Evolutionary conservation across 208 protist genomes (phyloP).

Genomic region (Naegleria gruberi): DNA sequence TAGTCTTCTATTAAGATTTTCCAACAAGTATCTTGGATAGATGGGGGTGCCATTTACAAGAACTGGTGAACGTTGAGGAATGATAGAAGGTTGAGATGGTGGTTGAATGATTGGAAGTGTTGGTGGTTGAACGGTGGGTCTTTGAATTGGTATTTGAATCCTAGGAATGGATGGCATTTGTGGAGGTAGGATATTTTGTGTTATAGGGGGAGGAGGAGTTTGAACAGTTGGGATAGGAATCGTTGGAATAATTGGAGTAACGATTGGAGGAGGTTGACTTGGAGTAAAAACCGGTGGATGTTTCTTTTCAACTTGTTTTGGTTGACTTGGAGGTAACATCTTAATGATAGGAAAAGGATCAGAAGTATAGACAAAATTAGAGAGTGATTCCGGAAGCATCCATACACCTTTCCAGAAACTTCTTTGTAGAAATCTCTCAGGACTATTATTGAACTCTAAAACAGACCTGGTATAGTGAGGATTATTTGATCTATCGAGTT

Average conservation of each 20-base stretch:
- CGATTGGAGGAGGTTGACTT: not conserved
- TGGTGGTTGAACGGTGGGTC: not conserved
- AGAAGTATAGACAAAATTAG: not conserved
- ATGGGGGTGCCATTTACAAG: not conserved
- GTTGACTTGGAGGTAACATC: not conserved
- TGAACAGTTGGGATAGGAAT: not conserved
- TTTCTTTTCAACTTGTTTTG: not conserved
- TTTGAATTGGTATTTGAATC: not conserved
- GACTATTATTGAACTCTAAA: not conserved
- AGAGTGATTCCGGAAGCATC: not conserved
- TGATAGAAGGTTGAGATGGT: not conserved
- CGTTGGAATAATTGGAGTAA: constrained; percentile 4
- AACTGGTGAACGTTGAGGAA: not conserved
- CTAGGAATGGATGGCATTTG: not conserved
- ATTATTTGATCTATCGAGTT: not conserved
- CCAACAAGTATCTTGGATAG: not conserved
- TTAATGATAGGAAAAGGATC: not conserved
- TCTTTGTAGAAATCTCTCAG: not conserved
- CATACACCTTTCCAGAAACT: not conserved
- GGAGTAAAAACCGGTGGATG: not conserved
- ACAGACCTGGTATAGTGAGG: not conserved
- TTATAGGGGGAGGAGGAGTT: not conserved
- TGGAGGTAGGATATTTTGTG: not conserved
- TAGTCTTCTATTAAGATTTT: not conserved
- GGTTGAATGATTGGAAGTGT: not conserved